These are phyloP conservation scores for Aureobasidium vineae DNA, from an alignment of 2,329 filamentous ascomycete genomes.

Conservation along the genomic window DNA sequence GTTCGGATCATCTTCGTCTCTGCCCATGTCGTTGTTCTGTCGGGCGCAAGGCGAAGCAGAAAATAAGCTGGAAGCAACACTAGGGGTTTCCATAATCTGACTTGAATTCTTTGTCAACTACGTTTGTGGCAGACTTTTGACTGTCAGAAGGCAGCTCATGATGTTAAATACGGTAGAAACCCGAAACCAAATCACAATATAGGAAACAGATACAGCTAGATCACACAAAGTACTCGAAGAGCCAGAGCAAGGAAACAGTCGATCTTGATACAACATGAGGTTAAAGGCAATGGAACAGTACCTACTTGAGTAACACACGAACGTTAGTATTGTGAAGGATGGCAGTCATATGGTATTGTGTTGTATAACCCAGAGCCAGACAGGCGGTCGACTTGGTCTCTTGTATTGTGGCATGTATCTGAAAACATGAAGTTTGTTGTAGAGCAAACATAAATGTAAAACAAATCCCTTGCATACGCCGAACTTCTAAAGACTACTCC, in stretches of 20 bases:
- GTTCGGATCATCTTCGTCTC: neutral
- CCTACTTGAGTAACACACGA: neutral
- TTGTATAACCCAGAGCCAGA: neutral
- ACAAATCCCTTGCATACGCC: neutral
- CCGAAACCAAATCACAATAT: neutral
- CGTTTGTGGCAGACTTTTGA: neutral
- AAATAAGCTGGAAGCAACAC: neutral
- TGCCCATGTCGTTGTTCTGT: neutral
- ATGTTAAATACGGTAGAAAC: neutral
- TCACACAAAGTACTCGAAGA: too few relatives aligned
- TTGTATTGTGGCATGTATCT: neutral
- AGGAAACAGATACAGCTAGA: too few relatives aligned
- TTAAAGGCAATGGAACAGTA: too few relatives aligned
- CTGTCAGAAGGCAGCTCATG: neutral
- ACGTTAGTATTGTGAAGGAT: neutral
- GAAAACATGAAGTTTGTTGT: neutral
- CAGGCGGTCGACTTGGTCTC: neutral
- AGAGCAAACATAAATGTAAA: neutral
- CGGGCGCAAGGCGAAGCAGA: neutral
- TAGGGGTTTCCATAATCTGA: neutral
- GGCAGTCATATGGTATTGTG: neutral
- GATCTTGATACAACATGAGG: too few relatives aligned
- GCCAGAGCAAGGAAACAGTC: too few relatives aligned
- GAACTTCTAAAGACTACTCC: neutral
- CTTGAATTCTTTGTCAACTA: neutral